Percentiles rank a stretch among this genome's conserved stretches.
These are phyloP conservation scores for Aureobasidium sp. DNA, from an alignment of 2,329 filamentous ascomycete genomes.

Conservation along the genomic window DNA sequence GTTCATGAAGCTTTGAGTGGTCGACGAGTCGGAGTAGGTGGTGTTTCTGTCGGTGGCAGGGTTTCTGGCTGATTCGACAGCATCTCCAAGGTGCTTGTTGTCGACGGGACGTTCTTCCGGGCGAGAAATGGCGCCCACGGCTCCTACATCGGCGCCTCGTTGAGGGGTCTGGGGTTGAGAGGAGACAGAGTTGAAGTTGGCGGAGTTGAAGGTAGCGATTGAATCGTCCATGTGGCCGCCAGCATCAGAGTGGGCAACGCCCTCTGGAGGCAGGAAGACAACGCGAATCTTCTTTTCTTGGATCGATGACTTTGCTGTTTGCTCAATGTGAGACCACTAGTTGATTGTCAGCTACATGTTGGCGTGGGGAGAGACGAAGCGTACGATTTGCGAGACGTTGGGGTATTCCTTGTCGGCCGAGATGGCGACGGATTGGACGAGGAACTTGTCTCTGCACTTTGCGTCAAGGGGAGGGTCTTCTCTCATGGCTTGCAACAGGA, in stretches of 20 bases:
- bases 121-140: constrained; percentile 31
- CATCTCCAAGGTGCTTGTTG: constrained; percentile 34
- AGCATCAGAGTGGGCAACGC: constrained; percentile 21
- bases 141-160: constrained; percentile 22
- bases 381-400: constrained; percentile 72
- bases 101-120: constrained; percentile 31
- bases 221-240: constrained; percentile 29
- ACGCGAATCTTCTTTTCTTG: constrained; percentile 96
- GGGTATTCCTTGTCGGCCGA: constrained; percentile 65
- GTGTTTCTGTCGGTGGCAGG: constrained; percentile 24
- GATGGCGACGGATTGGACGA: constrained; percentile 85
- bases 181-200: constrained; percentile 48
- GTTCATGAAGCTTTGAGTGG: constrained; percentile 40
- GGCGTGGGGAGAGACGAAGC: constrained; percentile 25
- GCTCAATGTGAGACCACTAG: constrained; percentile 68
- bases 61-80: constrained; percentile 33
- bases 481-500: constrained; percentile 97
- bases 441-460: constrained; percentile 94
- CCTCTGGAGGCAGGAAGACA: constrained; percentile 63
- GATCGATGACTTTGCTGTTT: constrained; percentile 65
- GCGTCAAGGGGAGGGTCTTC: constrained; percentile 77
- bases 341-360: constrained; percentile 15
- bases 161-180: constrained; percentile 43
- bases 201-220: constrained; percentile 49
- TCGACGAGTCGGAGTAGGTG: constrained; percentile 27